phyloP scores from a whole-genome alignment of 257 asterid genomes.

The Coffea eugenioides region DNA sequence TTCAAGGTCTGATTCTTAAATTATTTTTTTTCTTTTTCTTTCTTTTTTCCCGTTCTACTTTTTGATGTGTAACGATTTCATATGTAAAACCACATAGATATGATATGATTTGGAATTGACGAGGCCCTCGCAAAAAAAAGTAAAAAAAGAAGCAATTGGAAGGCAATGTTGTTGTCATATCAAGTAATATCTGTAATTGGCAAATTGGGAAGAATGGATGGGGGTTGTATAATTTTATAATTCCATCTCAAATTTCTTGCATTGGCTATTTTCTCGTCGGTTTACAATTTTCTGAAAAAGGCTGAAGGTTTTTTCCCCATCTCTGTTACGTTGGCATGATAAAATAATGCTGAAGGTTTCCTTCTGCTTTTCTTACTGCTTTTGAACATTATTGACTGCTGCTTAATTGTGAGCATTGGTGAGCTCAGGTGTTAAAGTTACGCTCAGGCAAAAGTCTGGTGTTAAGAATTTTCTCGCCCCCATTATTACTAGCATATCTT shows the following conservation, averaged over 20 bases:
- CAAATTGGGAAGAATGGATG: constrained; percentile 27
- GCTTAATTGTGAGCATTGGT: background rate
- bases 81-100: constrained; percentile 46
- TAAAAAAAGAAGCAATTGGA: no score
- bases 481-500: no score
- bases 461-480: no score
- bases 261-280: background rate
- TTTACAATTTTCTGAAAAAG: background rate
- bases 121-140: background rate
- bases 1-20: constrained; percentile 45
- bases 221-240: constrained; percentile 4
- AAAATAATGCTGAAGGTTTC: background rate
- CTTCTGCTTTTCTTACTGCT: no score
- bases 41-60: constrained; percentile 19
- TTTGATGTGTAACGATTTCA: constrained; percentile 39
- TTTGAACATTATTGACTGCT: background rate
- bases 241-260: constrained; percentile 22
- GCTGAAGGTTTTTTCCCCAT: background rate
- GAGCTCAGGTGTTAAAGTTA: no score
- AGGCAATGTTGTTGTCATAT: constrained; percentile 11
- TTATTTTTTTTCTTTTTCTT: constrained; percentile 23
- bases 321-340: background rate
- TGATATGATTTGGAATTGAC: constrained; percentile 28
- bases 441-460: no score
- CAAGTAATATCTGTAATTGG: constrained; percentile 30